Conservation (phyloP, 768 basidiomycete genomes). For the Ephemerocybe angulata region DNA sequence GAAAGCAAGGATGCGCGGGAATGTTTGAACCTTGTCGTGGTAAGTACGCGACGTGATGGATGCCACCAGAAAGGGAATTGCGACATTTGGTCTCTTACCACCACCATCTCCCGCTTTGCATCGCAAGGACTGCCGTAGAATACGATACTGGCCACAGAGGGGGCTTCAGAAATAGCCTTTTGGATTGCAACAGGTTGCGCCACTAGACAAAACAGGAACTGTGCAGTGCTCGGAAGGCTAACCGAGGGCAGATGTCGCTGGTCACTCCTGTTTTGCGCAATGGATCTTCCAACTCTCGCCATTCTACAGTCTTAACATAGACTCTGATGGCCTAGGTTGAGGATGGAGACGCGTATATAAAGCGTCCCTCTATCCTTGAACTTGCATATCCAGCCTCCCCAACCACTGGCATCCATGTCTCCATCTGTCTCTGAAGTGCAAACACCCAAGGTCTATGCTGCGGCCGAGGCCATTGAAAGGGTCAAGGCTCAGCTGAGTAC, state of each 20-base stretch:
- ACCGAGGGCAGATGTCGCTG: neutral
- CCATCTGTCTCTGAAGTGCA: slow-evolving; percentile 28
- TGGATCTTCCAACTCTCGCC: neutral
- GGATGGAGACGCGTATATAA: too few species aligned
- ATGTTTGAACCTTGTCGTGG: too few species aligned
- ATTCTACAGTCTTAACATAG: neutral
- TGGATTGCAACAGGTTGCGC: neutral
- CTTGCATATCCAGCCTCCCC: neutral
- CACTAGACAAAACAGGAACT: neutral
- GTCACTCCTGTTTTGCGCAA: neutral
- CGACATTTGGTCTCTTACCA: too few species aligned
- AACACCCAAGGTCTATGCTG: slow-evolving; percentile 3
- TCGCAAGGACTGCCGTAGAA: too few species aligned
- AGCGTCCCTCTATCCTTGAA: neutral
- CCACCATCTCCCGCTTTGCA: too few species aligned
- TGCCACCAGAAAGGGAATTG: too few species aligned
- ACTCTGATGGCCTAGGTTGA: too few species aligned
- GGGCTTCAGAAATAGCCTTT: too few species aligned
- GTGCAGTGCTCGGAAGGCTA: slow-evolving; percentile 2
- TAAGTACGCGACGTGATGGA: too few species aligned
- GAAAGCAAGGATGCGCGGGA: too few species aligned
- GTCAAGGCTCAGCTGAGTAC: neutral
- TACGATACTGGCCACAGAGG: too few species aligned
- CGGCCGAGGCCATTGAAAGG: slow-evolving; percentile 9
- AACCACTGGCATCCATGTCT: slow-evolving; percentile 20